Evolutionary conservation across 164 flowering plant species (phyloP), one percentile per base, ranked within the genome.

Genomic region (grape (Vitis vinifera)): DNA sequence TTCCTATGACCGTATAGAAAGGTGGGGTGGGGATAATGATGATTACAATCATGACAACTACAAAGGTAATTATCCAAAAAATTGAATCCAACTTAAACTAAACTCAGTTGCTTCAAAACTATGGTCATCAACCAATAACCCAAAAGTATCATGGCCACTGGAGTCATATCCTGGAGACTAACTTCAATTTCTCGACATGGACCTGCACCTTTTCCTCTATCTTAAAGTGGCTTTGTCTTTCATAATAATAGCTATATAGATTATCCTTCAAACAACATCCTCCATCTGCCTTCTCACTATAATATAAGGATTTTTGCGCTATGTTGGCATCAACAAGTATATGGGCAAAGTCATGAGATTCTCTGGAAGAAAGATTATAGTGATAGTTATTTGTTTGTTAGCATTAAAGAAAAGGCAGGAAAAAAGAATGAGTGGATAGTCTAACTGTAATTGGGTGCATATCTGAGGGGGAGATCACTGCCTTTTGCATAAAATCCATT

Each of bases 401-500:
- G 47, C 58, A 57, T 49, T 55, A 62, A 64, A 71, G 29, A 68
- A 37, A 58, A 62, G 17, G 53, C 53, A 71, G 16, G 23, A 17
- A 9, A 58, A 37, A 55, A 53, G 56, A n/a, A 30, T 51, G 16
- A 75, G 77, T 77, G 79, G 80, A 71, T 66, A 23, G 73, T 78
- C 77, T 67, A 69, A 67, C 47, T 75, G 79, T 56, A 44, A 73
- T 68, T 82, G 77, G 84, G 86, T 82, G 84, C 88, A 71, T 65
- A 69, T 73, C 82, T 75, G 84, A 82, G 81, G 51, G 61, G 83
- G 85, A 80, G 70, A 51, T 64, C 79, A 78, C 82, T 70, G 63
- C 61, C 51, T 66, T 72, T 66, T 9, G 47, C 10, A 23, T 9
- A n/a, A 66, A 55, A 47, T 10, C 7, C 31, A 51, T 47, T 14